These are phyloP conservation scores for carrot (Daucus carota) DNA, from an alignment of 129 eudicot genomes.

Conservation along the genomic window DNA sequence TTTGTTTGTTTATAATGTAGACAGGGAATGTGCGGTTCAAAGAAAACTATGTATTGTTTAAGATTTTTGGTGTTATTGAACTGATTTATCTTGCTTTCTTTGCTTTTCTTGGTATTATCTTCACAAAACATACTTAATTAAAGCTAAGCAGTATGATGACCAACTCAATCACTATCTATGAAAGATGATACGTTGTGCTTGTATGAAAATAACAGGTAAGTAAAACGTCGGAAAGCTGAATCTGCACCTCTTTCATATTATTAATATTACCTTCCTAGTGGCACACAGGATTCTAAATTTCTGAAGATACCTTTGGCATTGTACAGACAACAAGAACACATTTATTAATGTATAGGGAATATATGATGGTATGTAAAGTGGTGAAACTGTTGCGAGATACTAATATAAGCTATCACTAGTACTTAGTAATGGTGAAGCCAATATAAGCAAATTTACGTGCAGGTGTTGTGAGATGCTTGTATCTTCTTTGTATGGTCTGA, in stretches of 20 bases:
- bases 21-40: neutral
- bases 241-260: neutral
- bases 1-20: neutral
- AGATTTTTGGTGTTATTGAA: neutral
- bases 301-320: neutral
- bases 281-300: neutral
- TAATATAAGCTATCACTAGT: neutral
- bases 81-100: neutral
- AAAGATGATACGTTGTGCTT: neutral
- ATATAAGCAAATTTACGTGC: neutral
- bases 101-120: conserved; percentile 2
- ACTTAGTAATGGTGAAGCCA: neutral
- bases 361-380: neutral
- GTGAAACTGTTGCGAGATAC: neutral
- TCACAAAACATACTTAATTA: neutral
- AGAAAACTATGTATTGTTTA: neutral
- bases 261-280: neutral
- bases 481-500: neutral
- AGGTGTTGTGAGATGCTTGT: neutral
- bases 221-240: neutral
- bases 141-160: neutral
- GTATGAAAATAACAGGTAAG: neutral
- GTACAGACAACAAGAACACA: neutral
- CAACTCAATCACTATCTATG: neutral
- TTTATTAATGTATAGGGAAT: neutral